phyloP scores from a whole-genome alignment of 257 asterid species.

The Petrea volubilis region DNA sequence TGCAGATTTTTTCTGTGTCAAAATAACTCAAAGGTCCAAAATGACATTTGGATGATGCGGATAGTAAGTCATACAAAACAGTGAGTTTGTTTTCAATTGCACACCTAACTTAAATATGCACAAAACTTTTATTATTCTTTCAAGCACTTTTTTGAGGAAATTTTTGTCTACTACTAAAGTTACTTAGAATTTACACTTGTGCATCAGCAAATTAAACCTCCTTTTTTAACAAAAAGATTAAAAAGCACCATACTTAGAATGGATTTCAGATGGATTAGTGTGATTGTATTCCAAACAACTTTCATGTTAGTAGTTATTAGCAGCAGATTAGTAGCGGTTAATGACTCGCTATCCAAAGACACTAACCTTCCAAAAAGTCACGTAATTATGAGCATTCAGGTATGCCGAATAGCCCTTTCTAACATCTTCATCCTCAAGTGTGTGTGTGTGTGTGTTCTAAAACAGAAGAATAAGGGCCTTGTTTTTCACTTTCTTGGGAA shows the following conservation, averaged over 20 bases:
- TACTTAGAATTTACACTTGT: constrained; percentile 26
- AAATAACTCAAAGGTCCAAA: constrained; percentile 24
- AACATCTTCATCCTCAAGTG: background rate
- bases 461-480: background rate
- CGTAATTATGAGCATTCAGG: constrained; percentile 46
- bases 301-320: background rate
- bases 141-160: constrained; percentile 23
- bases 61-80: constrained; percentile 53
- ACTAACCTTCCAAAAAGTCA: constrained; percentile 8
- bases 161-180: constrained; percentile 7
- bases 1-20: background rate
- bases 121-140: constrained; percentile 9
- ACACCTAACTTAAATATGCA: constrained; percentile 13
- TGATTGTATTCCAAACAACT: constrained; percentile 28
- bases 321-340: constrained; percentile 17
- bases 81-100: constrained; percentile 7
- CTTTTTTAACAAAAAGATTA: background rate
- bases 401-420: constrained; percentile 4
- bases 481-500: background rate
- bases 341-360: constrained; percentile 16
- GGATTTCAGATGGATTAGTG: constrained; percentile 31
- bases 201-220: constrained; percentile 4
- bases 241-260: constrained; percentile 17
- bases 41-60: constrained; percentile 37
- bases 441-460: background rate